Evolutionary conservation across 2,329 filamentous ascomycete species (phyloP), one percentile per base, ranked within the genome.

Genomic region (Hypoxylon sp.): DNA sequence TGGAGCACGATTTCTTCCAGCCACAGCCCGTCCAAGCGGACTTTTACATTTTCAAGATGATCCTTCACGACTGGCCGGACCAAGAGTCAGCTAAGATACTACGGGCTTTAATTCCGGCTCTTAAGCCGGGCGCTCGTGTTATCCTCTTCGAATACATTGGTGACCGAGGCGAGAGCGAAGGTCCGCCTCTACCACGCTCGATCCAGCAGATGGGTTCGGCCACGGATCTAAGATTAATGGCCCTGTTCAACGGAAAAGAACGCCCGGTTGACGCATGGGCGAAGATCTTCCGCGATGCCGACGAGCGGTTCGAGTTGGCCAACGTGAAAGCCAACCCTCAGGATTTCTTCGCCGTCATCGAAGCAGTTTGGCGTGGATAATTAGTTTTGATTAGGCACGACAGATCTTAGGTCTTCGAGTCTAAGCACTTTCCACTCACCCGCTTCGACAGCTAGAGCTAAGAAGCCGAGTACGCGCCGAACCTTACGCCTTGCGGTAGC

Each of bases 21-120:
- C 79, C 79, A 1, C 81, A 83, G 68, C 70, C 77, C 0, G 74
- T 79, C 4, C 62, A 76, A 17, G 85, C 82, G 8, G 84, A 85
- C 62, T 77, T 86, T 53, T 88, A 85, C 77, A 78, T 88, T 62
- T 75, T 88, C 68, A 86, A 86, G 72, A 77, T 83, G 65, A 86
- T 88, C 61, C 78, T 89, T 15, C 86, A 88, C 74, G 85, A 88
- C 77, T 87, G 85, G 84, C 80, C 85, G 0, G 85, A 87, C 59
- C 76, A 78, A 24, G 79, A 84, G 53, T 76, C 77, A 3, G 64
- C 79, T 21, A 72, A 75, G 60, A 84, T 86, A 53, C 76, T 83
- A 44, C 79, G 77, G 44, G 79, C 78, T 0, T 74, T 87, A 29
- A 72, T 82, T 0, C 82, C 85, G 1, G 79, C 81, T 31, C 69